Base-by-base conservation (phyloP, 2,329 filamentous ascomycete genomes). In the Pseudogymnoascus verrucosus region DNA sequence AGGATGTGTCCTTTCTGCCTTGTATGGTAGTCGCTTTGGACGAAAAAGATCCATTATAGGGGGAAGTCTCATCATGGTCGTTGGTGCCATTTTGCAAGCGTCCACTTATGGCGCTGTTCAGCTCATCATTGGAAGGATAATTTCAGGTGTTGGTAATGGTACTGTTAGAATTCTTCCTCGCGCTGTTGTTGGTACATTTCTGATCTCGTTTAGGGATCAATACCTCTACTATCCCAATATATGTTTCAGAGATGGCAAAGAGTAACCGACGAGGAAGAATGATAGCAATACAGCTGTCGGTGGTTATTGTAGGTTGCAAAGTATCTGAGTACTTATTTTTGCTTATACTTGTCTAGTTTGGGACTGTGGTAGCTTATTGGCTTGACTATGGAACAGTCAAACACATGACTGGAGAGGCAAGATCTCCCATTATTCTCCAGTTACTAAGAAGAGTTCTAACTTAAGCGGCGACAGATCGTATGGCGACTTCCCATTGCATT, bases 401-500 rank as follows among this genome's bases (percentile, higher is more conserved):
- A 39, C 47, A 61, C 23, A 21, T 28, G 28, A 31, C 42, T 21
- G 21, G 82, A 77, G 85, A 63, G 82, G 84, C 65, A 78, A 44
- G 40, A 44, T 44, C 40, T 12, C 40, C 40, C 23, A 44, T 44
- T 44, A 82, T 28, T 82, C 81, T 23, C 74, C 82, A 64, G 80
- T 78, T 5, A 44, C 12, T 21, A 83, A 81, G 65, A 77, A 78
- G 10, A 39, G 2, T 78, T 73, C 2, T 74, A 76, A 37, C 23
- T 76, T 80, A 36, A 21, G 40, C 10, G 19, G 19, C 19, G 23
- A 71, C 76, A 61, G 60, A 76, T 80, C 36, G 70, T 76, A 0
- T 83, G 84, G 84, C 77, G 84, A 2, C 85, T 86, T 70, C 84
- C 84, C 0, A 75, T 86, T n/a, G 79, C 78, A 3, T 80, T 83